Conservation (phyloP, 1,139 yeast species). For the Hyphopichia fennica region DNA sequence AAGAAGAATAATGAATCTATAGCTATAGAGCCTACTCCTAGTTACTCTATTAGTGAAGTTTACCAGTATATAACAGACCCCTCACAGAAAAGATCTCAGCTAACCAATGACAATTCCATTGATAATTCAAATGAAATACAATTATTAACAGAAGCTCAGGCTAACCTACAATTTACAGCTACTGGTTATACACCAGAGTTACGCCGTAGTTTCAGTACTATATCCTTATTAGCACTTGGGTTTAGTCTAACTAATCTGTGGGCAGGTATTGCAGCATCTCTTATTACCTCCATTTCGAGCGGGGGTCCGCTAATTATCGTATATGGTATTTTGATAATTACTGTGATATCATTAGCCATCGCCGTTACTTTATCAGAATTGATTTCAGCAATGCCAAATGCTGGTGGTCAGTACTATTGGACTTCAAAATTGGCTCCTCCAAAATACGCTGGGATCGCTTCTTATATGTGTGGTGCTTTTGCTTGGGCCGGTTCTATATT, state of each 20-base stretch:
- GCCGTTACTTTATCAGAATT: constrained; percentile 56
- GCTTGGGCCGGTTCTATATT: constrained; percentile 63
- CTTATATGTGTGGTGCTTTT: constrained; percentile 57
- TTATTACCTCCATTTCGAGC: constrained; percentile 53
- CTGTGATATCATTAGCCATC: constrained; percentile 47
- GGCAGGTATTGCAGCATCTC: constrained; percentile 59
- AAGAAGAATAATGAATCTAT: background rate
- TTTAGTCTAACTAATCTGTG: constrained; percentile 64
- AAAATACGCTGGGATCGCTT: constrained; percentile 49
- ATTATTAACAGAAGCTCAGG: constrained; percentile 30
- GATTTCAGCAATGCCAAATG: constrained; percentile 59
- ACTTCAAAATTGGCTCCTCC: constrained; percentile 56
- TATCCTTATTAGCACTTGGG: constrained; percentile 46
- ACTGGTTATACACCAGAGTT: constrained; percentile 41
- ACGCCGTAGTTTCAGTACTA: constrained; percentile 40
- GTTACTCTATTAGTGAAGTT: constrained; percentile 20
- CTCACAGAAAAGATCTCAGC: background rate
- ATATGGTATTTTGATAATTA: constrained; percentile 55
- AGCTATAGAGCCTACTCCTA: constrained; percentile 16
- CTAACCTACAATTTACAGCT: constrained; percentile 29
- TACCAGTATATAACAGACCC: constrained; percentile 14
- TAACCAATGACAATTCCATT: constrained; percentile 10
- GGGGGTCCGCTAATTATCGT: constrained; percentile 60
- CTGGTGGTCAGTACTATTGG: constrained; percentile 71
- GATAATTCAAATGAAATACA: constrained; percentile 14